These are phyloP conservation scores for Amphicarpaea edgeworthii DNA, from an alignment of 306 rosid species.

Conservation along the genomic window DNA sequence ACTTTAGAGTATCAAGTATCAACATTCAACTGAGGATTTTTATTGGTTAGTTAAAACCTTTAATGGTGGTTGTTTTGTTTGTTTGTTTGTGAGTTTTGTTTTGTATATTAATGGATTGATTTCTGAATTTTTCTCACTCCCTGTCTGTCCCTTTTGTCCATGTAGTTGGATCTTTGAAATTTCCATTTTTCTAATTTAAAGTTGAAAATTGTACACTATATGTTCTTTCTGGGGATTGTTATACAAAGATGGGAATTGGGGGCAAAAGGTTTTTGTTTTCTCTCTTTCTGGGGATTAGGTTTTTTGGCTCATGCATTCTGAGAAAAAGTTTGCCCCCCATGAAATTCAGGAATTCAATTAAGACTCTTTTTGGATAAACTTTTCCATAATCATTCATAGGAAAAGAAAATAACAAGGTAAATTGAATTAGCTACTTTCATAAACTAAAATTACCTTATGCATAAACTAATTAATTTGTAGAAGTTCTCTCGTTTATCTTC, in stretches of 20 bases:
- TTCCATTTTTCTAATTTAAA: neutral
- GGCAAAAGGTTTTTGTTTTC: too few relatives aligned
- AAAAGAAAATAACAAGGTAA: too few relatives aligned
- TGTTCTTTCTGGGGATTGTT: neutral
- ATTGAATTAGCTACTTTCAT: too few relatives aligned
- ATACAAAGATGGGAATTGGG: neutral
- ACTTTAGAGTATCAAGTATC: too few relatives aligned
- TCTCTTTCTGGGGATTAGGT: neutral
- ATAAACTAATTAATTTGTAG: too few relatives aligned
- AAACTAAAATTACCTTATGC: too few relatives aligned
- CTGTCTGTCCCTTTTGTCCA: neutral
- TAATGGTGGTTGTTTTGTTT: neutral
- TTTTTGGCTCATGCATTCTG: constrained; percentile 9
- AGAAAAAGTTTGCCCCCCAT: neutral
- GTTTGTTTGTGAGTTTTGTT: neutral
- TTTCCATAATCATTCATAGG: too few relatives aligned
- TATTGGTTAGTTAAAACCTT: constrained; percentile 30
- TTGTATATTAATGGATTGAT: neutral
- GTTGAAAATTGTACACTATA: neutral
- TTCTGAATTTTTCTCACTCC: constrained; percentile 17
- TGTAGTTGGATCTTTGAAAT: constrained; percentile 10
- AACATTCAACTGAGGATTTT: constrained; percentile 26
- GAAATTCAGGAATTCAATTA: constrained; percentile 16
- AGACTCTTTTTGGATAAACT: too few relatives aligned
- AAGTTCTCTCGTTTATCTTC: too few relatives aligned